phyloP scores from a whole-genome alignment of 345 rosid genomes.

The Syzygium aqueum region DNA sequence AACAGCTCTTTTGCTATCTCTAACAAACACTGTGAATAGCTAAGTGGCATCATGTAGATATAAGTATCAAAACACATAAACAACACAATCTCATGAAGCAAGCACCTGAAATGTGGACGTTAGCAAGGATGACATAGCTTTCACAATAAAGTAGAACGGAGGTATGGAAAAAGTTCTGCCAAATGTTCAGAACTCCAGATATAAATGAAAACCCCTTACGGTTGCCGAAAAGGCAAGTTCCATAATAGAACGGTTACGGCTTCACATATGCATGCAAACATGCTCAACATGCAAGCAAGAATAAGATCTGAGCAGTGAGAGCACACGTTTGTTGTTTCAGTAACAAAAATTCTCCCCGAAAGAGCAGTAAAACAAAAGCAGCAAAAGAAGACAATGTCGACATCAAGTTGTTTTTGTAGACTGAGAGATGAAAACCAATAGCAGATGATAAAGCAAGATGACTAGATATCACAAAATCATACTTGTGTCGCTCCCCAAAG shows the following conservation, averaged over 20 bases:
- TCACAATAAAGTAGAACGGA: background rate
- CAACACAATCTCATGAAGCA: background rate
- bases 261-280: background rate
- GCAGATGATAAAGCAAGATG: background rate
- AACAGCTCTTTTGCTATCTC: background rate
- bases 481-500: slow-evolving; percentile 81
- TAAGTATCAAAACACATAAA: background rate
- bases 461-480: slow-evolving; percentile 12
- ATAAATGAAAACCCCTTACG: background rate
- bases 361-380: background rate
- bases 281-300: background rate
- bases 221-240: background rate
- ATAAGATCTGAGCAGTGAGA: background rate
- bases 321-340: background rate
- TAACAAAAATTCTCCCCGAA: background rate
- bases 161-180: background rate
- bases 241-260: background rate
- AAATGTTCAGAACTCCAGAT: background rate
- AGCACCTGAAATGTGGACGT: background rate
- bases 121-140: background rate
- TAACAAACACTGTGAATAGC: background rate
- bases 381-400: background rate
- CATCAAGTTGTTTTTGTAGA: background rate
- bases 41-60: background rate
- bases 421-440: background rate